phyloP scores from a whole-genome alignment of 2,329 filamentous ascomycete species.

The Allantophomopsis lycopodina region DNA sequence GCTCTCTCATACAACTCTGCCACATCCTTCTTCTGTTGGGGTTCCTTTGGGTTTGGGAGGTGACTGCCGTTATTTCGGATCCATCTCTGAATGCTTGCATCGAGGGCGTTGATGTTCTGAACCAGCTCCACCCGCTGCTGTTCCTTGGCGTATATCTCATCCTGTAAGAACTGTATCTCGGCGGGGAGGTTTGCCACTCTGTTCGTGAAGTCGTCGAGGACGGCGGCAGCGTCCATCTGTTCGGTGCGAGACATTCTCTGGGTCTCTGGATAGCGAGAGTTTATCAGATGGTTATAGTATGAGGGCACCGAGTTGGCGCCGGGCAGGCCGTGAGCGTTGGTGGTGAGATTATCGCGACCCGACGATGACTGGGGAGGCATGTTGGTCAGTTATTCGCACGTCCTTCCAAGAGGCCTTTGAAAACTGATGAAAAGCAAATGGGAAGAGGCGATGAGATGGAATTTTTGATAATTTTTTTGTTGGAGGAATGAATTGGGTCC shows the following conservation, averaged over 20 bases:
- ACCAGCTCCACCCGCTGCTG: constrained; percentile 55
- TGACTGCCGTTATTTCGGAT: constrained; percentile 67
- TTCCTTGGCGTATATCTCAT: constrained; percentile 74
- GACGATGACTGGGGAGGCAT: not conserved
- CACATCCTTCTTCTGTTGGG: constrained; percentile 50
- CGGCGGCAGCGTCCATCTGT: constrained; percentile 48
- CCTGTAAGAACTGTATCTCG: constrained; percentile 71
- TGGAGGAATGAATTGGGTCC: too few species aligned
- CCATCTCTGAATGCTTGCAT: constrained; percentile 67
- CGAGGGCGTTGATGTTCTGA: constrained; percentile 55
- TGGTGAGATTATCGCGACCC: not conserved
- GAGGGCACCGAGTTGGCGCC: not conserved
- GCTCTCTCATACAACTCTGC: constrained; percentile 54
- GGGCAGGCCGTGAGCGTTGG: not conserved
- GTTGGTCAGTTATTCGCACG: not conserved
- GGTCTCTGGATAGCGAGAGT: not conserved
- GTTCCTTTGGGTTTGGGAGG: constrained; percentile 62
- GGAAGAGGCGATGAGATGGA: too few species aligned
- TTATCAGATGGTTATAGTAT: not conserved
- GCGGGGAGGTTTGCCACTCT: constrained; percentile 66
- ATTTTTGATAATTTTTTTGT: too few species aligned
- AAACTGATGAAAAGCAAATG: too few species aligned
- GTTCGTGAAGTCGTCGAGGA: constrained; percentile 69
- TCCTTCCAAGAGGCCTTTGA: too few species aligned
- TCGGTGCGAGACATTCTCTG: constrained; percentile 25